phyloP scores from a whole-genome alignment of 805 yeast species.

The Myxozyma udenii region DNA sequence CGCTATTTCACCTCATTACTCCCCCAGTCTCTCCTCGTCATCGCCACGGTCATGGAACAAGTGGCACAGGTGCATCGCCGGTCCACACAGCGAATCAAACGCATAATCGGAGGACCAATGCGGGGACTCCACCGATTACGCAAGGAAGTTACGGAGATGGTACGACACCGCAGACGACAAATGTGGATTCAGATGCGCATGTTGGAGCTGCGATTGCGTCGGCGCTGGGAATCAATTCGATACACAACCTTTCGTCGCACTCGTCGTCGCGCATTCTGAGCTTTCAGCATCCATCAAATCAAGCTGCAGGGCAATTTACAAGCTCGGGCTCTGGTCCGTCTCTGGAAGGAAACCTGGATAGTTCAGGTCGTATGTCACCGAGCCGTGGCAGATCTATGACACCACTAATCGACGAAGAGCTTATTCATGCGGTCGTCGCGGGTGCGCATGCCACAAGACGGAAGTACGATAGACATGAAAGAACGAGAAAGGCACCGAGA shows the following conservation, averaged over 20 bases:
- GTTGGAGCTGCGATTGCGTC: conserved; percentile 3
- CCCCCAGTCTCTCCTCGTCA: conserved; percentile 12
- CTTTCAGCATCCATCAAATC: conserved; percentile 3
- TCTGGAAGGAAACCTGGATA: background rate
- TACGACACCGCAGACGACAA: background rate
- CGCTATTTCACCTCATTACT: conserved; percentile 19
- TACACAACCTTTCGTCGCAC: background rate
- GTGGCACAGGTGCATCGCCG: background rate
- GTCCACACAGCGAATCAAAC: conserved; percentile 2
- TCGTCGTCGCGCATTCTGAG: background rate
- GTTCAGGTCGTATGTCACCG: conserved; percentile 6
- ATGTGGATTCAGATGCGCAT: background rate
- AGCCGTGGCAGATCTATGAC: conserved; percentile 14
- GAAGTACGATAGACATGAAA: too few relatives aligned
- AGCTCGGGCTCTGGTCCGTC: background rate
- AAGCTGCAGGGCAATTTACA: conserved; percentile 1
- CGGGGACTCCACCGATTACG: too few relatives aligned
- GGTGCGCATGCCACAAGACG: too few relatives aligned
- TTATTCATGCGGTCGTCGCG: too few relatives aligned
- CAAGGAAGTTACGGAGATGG: too few relatives aligned
- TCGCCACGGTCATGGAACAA: background rate
- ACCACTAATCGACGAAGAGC: too few relatives aligned
- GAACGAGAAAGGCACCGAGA: background rate
- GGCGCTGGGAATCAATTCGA: conserved; percentile 7
- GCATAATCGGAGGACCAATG: too few relatives aligned